Conservation (phyloP, 345 rosid species). For the Salix dunnii region DNA sequence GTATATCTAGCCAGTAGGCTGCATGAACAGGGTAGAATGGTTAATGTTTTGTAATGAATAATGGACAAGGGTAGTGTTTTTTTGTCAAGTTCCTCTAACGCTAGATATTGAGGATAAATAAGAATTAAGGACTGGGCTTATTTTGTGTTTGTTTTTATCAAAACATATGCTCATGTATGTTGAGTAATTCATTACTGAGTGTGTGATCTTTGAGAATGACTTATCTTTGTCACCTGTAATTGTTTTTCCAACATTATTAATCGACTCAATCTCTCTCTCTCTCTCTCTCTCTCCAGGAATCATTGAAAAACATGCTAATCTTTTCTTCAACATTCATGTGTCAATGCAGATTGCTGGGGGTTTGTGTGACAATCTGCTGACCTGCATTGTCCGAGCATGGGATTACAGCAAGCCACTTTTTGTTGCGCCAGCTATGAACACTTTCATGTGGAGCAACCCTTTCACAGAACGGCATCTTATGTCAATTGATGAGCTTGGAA, state of each 20-base stretch:
- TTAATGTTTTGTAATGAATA: neutral
- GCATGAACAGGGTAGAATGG: no score
- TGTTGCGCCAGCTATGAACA: constrained; percentile 87
- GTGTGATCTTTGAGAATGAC: neutral
- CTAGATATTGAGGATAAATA: neutral
- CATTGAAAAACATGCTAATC: neutral
- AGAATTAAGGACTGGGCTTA: neutral
- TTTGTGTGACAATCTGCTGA: constrained; percentile 80
- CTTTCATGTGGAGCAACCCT: constrained; percentile 90
- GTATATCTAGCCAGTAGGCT: no score
- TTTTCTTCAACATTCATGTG: neutral
- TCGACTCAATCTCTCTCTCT: neutral
- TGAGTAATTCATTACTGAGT: neutral
- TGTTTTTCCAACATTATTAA: neutral
- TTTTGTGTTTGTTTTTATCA: neutral
- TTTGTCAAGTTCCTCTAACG: neutral
- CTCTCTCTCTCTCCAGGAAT: neutral
- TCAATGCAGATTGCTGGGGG: constrained; percentile 84
- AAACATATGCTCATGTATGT: neutral
- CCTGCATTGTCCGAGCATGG: constrained; percentile 90
- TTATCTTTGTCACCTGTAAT: neutral
- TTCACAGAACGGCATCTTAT: constrained; percentile 82
- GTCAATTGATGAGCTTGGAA: constrained; percentile 80
- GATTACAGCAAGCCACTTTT: constrained; percentile 77
- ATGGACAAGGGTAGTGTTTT: neutral